Evolutionary conservation across 768 basidiomycete species (phyloP).

Genomic region (Boletus patriciae): DNA sequence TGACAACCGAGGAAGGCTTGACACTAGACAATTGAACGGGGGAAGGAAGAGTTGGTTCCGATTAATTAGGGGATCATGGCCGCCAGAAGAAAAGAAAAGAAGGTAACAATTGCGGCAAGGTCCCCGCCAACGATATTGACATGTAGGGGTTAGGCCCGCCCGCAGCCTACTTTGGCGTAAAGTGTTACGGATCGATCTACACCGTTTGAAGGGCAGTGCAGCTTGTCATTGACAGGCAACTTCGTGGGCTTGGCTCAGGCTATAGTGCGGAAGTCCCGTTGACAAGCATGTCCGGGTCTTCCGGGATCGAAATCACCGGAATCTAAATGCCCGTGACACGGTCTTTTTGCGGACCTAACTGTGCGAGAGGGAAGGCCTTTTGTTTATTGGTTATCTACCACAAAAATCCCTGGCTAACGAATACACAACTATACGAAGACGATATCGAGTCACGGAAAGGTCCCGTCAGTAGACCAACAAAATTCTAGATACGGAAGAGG

Average conservation of each 20-base stretch:
- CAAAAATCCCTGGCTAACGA: neutral
- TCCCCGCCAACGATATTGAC: neutral
- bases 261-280: neutral
- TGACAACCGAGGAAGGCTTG: neutral
- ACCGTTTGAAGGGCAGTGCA: neutral
- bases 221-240: neutral
- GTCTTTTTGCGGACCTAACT: neutral
- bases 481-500: constrained; percentile 9
- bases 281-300: neutral
- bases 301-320: neutral
- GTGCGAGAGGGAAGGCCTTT: neutral
- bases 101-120: neutral
- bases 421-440: constrained; percentile 1
- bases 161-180: too few species aligned
- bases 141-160: neutral
- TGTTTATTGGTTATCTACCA: neutral
- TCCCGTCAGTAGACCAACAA: neutral
- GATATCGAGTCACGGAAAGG: neutral
- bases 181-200: neutral
- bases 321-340: neutral
- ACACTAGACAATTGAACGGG: neutral
- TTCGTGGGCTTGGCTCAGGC: neutral
- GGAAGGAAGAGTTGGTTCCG: neutral
- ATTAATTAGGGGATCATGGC: neutral
- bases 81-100: neutral